Evolutionary conservation across 1,139 yeast genomes (phyloP).

Genomic region (Debaryomyces sp.): DNA sequence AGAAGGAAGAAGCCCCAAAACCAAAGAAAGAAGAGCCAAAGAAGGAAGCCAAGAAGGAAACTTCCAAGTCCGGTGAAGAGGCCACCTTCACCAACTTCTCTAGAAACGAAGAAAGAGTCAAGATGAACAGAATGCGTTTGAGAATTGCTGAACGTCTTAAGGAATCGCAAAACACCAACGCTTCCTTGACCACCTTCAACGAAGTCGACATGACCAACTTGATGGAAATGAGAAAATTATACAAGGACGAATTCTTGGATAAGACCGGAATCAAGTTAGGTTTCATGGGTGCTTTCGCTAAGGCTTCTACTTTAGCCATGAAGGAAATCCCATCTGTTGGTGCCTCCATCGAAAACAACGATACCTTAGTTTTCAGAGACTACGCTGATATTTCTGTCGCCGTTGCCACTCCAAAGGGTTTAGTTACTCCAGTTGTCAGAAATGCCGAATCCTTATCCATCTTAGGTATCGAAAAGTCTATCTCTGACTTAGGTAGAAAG

Average conservation of each 20-base stretch:
- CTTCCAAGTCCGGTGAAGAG: conserved; percentile 31
- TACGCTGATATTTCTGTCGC: conserved; percentile 96
- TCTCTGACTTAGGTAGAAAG: conserved; percentile 77
- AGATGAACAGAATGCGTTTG: conserved; percentile 99
- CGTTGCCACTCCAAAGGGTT: conserved; percentile 99
- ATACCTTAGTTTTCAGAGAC: conserved; percentile 94
- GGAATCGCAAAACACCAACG: conserved; percentile 99
- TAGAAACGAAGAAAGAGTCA: conserved; percentile 88
- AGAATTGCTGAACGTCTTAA: conserved; percentile 99
- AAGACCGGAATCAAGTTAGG: conserved; percentile 95
- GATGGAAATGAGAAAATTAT: conserved; percentile 92
- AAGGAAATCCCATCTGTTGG: conserved; percentile 95
- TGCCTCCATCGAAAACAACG: conserved; percentile 91
- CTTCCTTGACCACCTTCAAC: conserved; percentile 95
- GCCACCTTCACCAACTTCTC: conserved; percentile 65
- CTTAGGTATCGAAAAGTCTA: conserved; percentile 88
- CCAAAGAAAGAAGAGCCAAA: conserved; percentile 19
- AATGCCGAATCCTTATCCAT: conserved; percentile 92
- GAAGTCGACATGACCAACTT: conserved; percentile 96
- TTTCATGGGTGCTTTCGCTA: conserved; percentile 98
- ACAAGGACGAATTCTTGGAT: conserved; percentile 95
- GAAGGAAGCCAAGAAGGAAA: conserved; percentile 21
- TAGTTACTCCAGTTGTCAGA: conserved; percentile 97
- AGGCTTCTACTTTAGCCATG: conserved; percentile 91
- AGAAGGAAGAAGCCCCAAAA: conserved; percentile 27